Evolutionary conservation across 2,329 filamentous ascomycete genomes (phyloP), one percentile per base, ranked within the genome.

Genomic region (Exophiala mesophila): DNA sequence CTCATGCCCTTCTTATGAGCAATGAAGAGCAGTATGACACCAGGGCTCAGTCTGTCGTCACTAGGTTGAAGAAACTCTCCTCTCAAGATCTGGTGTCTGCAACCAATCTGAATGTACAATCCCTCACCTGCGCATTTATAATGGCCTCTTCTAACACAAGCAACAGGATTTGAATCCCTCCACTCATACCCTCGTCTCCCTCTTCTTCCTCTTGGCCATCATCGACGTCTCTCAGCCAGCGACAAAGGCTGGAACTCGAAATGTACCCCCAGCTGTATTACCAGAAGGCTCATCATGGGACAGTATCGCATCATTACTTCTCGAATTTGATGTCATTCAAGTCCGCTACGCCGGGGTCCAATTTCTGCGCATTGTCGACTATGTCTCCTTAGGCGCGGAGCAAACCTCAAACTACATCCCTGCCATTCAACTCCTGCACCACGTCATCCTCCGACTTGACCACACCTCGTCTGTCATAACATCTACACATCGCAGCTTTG

Each of bases 161-260:
- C 13, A 19, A 38, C 70, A 61, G 52, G 70, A 23, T 63, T 81
- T 44, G 69, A 82, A 53, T 26, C 78, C 81, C 15, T 60, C 70
- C 5, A 60, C 69, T 28, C 77, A 83, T 58, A 74, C 76, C 13
- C 68, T 83, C 48, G 67, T 76, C 6, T 83, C 81, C 60, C 63
- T 79, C 36, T 72, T 69, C 48, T 65, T 75, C 34, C 66, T 84
- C 26, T 60, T 68, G 34, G 65, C 69, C 21, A 69, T 72, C 47
- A 67, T 78, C 42, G 58, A 65, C 28, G 59, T 54, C n/a, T 41
- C 50, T 46, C 18, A 47, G 30, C 23, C 56, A 21, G 57, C 65
- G 55, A 60, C 65, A 53, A 59, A 57, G 41, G 49, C 60, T 40
- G 33, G 45, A 16, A 52, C 54, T 40, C 52, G 64, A 24, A 50